Conservation (phyloP, 2,329 filamentous ascomycete species). For the Fusarium floridanum region DNA sequence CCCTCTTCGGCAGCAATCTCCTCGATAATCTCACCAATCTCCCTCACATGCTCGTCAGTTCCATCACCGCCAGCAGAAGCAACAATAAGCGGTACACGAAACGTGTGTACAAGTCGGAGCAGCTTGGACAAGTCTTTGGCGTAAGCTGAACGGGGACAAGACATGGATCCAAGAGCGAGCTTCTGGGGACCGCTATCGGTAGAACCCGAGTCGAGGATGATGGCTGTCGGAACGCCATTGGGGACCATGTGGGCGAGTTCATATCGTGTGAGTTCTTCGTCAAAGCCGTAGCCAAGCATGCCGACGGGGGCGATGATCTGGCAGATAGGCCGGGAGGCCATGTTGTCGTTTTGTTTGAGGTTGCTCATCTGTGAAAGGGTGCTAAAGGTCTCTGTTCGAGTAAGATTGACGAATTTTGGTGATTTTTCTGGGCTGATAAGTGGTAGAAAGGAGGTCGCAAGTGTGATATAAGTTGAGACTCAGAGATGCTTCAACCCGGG, state of each 20-base stretch:
- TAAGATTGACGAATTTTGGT: not conserved
- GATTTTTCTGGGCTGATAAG: not conserved
- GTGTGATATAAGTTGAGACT: not conserved
- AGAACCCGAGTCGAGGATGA: conserved; percentile 53
- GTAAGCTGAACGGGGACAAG: conserved; percentile 56
- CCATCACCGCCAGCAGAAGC: conserved; percentile 63
- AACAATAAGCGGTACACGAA: conserved; percentile 57
- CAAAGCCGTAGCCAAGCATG: conserved; percentile 64
- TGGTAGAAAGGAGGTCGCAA: not conserved
- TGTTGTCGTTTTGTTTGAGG: not conserved
- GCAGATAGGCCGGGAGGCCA: conserved; percentile 43
- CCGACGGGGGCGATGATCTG: conserved; percentile 61
- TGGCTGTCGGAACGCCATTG: conserved; percentile 49
- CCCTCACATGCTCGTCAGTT: conserved; percentile 57
- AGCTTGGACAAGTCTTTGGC: conserved; percentile 57
- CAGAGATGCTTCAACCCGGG: not conserved
- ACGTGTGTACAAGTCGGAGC: conserved; percentile 50
- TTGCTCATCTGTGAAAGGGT: not conserved
- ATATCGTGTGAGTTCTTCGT: conserved; percentile 46
- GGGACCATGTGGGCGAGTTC: conserved; percentile 46
- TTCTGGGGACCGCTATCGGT: conserved; percentile 57
- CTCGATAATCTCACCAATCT: conserved; percentile 55
- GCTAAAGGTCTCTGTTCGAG: not conserved
- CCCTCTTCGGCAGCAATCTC: conserved; percentile 19
- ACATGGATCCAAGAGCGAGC: conserved; percentile 56